A percentile compares a stretch with the other conserved stretches of the same genome.
Conservation (phyloP, 1,139 yeast genomes). For the Yamadazyma kanchanaburiensis region DNA sequence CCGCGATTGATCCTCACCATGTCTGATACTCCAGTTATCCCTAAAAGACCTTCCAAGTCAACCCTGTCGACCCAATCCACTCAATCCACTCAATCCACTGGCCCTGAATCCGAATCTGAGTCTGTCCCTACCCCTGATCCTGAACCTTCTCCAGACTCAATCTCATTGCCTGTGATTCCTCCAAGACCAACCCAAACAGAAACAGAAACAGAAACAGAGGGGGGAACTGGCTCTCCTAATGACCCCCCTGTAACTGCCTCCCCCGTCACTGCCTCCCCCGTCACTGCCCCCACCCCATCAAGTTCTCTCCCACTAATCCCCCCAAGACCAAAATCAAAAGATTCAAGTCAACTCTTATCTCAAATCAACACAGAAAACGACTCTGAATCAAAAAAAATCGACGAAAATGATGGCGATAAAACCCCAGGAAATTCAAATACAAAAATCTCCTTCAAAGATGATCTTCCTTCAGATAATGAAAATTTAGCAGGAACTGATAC, state of each 20-base stretch:
- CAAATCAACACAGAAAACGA: conserved; percentile 2
- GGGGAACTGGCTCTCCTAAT: no score
- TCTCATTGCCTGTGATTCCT: no score
- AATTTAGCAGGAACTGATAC: conserved; percentile 11
- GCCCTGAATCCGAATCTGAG: no score
- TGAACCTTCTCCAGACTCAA: no score
- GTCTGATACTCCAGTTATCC: conserved; percentile 15
- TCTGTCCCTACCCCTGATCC: no score
- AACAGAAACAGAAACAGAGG: no score
- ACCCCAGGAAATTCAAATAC: conserved; percentile 36
- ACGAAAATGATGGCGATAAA: conserved; percentile 27
- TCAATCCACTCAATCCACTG: no score
- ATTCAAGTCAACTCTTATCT: conserved; percentile 2
- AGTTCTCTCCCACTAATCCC: conserved; percentile 9
- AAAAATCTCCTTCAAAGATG: conserved; percentile 29
- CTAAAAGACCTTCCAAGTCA: conserved; percentile 17
- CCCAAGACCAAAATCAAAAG: conserved; percentile 7
- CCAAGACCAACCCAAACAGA: no score
- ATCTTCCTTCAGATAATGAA: conserved; percentile 18
- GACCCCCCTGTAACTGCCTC: conserved; percentile 1
- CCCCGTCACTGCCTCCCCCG: conserved; percentile 1
- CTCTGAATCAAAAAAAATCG: neutral
- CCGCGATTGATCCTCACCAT: no score
- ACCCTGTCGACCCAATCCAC: no score
- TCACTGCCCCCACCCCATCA: neutral